These are phyloP conservation scores for Salix brachista DNA, from an alignment of 345 rosid species.

Conservation along the genomic window DNA sequence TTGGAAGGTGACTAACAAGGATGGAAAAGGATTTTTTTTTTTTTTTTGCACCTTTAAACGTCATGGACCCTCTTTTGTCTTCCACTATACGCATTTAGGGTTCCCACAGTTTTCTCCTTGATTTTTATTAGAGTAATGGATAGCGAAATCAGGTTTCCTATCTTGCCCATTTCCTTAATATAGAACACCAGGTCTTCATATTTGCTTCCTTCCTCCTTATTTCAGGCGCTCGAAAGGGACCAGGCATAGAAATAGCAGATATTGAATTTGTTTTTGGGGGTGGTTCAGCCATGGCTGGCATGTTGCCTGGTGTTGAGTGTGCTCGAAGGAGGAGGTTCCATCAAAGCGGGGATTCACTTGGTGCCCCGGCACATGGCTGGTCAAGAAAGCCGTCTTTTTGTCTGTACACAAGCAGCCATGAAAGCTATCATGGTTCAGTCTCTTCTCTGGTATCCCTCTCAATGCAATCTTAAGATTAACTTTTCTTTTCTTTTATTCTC, in stretches of 20 bases:
- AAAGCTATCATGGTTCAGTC: conserved; percentile 27
- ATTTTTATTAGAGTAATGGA: neutral
- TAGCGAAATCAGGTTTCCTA: neutral
- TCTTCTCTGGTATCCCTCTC: conserved; percentile 33
- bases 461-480: neutral
- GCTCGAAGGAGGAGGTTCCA: conserved; percentile 73
- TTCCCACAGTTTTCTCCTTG: neutral
- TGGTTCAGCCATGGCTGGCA: conserved; percentile 56
- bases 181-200: neutral
- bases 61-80: conserved; percentile 10
- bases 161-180: neutral
- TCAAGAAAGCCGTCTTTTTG: conserved; percentile 57
- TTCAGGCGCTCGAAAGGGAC: neutral
- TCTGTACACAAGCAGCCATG: conserved; percentile 50
- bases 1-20: too few relatives aligned
- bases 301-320: conserved; percentile 83
- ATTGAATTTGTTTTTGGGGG: neutral
- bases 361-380: conserved; percentile 22
- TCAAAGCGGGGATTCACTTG: conserved; percentile 46
- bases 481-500: neutral
- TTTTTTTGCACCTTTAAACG: neutral
- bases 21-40: neutral
- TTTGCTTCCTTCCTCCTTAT: neutral
- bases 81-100: neutral
- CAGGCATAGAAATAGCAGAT: neutral